Evolutionary conservation across 1,284 basidiomycete species (phyloP), one percentile per base, ranked within the genome.

Genomic region (Uromyces viciae-fabae): DNA sequence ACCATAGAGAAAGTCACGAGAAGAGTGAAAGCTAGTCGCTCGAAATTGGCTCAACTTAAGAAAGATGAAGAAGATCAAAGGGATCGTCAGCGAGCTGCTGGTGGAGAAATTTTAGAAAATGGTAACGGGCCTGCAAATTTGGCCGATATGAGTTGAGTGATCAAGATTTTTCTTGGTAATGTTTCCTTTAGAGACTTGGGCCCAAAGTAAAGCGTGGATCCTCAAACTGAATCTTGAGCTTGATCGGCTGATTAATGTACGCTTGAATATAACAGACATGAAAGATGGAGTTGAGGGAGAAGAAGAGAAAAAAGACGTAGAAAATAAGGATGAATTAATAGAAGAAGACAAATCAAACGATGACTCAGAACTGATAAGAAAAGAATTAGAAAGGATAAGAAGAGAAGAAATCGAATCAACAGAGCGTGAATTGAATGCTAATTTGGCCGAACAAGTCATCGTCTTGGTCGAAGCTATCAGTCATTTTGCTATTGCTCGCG

Each of bases 1-100:
- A 92, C 92, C 2, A 85, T 94, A 83, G 92, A 95, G 85, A 96
- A 96, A 87, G 92, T 94, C 0, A 93, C 93, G 84, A 94, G 93
- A 14, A 88, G 94, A 46, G 93, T 95, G 22, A 89, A 91, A 81
- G 90, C 91, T 64, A 91, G 93, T 28, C 89, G 91, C 84, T 88
- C 90, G 82, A 92, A 91, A 84, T 90, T 95, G 3, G 89, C 89
- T 0, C 88, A 88, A 1, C 86, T 95, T 83, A 90, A 92, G 85
- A 93, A 93, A 86, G 94, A 95, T 84, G 94, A 94, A 75, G 94
- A 95, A 84, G 92, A 73, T 74, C 54, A 74, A 74, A 58, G 69
- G 25, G 78, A 83, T 81, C 71, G 73, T 7, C 82, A 78, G 58
- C 69, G 82, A 68, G 82, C 82, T 49, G 82, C 82, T 40, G 82